Conservation (phyloP, 2,329 filamentous ascomycete species). For the Ophiostoma ulmi region DNA sequence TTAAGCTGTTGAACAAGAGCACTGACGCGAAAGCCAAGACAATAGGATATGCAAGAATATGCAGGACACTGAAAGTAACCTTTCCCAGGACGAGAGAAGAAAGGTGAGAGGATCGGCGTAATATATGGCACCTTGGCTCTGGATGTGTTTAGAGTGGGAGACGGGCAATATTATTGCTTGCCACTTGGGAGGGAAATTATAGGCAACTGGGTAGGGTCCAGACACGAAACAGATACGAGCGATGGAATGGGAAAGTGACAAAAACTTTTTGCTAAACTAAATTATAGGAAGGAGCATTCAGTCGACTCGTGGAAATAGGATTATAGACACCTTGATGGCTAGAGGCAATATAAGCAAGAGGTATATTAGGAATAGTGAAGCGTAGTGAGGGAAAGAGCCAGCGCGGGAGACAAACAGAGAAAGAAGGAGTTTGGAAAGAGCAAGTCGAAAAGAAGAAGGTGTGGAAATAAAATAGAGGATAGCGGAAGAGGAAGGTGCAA, state of each 20-base stretch:
- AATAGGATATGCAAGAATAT: background rate
- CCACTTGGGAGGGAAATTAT: background rate
- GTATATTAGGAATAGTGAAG: background rate
- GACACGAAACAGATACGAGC: background rate
- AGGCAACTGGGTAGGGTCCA: background rate
- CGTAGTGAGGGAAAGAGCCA: background rate
- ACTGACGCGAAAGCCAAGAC: constrained; percentile 1
- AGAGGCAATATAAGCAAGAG: background rate
- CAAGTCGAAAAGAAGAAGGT: background rate
- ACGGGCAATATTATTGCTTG: background rate
- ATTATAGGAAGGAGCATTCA: background rate
- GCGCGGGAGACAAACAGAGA: background rate
- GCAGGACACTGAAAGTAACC: background rate
- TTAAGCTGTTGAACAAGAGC: background rate
- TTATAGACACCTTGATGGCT: constrained; percentile 6
- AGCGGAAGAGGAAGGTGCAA: constrained; percentile 7
- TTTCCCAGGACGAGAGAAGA: background rate
- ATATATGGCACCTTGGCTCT: background rate
- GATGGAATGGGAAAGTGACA: background rate
- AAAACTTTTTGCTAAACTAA: background rate
- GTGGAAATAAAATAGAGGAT: background rate
- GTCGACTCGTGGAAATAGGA: background rate
- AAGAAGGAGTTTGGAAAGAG: background rate
- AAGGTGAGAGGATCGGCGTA: background rate
- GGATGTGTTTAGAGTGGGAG: background rate